Evolutionary conservation across 139 green algal species (phyloP).

Genomic region (Micractinium conductrix): DNA sequence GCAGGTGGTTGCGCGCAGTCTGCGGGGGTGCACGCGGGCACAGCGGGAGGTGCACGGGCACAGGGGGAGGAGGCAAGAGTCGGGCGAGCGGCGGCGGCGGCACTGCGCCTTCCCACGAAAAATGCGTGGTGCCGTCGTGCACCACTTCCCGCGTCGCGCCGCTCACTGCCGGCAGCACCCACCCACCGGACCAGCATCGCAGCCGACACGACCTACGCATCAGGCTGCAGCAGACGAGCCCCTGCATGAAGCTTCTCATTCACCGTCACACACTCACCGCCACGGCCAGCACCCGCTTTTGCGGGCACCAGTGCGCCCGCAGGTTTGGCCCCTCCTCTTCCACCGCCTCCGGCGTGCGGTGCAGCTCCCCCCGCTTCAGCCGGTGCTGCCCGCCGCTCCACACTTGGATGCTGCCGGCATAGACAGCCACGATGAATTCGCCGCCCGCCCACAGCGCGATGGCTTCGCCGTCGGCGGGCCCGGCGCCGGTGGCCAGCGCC

Average conservation of each 20-base stretch:
- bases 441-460: neutral
- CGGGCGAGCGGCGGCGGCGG: too few relatives aligned
- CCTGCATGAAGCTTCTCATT: too few relatives aligned
- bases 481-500: neutral
- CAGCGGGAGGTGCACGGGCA: neutral
- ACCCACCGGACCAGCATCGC: too few relatives aligned
- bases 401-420: constrained; percentile 57
- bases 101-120: too few relatives aligned
- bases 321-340: constrained; percentile 65
- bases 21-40: constrained; percentile 37
- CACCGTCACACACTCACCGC: constrained; percentile 60
- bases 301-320: constrained; percentile 65
- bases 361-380: constrained; percentile 60
- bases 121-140: too few relatives aligned
- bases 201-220: too few relatives aligned
- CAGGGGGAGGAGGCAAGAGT: neutral
- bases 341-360: constrained; percentile 43
- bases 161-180: too few relatives aligned
- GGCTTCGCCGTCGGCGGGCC: neutral
- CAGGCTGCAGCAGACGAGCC: too few relatives aligned
- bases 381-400: constrained; percentile 69
- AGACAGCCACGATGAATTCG: constrained; percentile 65
- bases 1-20: constrained; percentile 68
- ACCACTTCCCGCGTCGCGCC: too few relatives aligned
- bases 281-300: constrained; percentile 62